These are phyloP conservation scores for Globisporangium orthogonon DNA, from an alignment of 352 stramenopile genomes.

Conservation along the genomic window DNA sequence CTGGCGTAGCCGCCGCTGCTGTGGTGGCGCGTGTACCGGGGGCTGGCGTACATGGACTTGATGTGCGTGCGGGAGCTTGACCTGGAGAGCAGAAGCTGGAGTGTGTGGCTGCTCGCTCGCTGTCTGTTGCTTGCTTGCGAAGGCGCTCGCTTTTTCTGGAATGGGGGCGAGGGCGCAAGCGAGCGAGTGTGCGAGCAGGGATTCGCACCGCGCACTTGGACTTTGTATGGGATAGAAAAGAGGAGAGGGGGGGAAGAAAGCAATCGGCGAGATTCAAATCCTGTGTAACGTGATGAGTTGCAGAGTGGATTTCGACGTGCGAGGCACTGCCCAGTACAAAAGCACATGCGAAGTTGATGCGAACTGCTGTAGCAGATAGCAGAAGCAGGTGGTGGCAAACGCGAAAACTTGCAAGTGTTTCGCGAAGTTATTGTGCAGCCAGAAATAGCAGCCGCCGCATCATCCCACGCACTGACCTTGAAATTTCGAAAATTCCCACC, in stretches of 20 bases:
- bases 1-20: conserved; percentile 6
- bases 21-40: conserved; percentile 9
- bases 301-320: neutral
- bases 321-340: neutral
- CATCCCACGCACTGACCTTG: no score
- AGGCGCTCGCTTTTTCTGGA: conserved; percentile 14
- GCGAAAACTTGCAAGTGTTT: neutral
- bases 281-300: neutral
- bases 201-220: neutral
- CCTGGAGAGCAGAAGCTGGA: no score
- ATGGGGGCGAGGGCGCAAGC: conserved; percentile 1
- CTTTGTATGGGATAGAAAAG: neutral
- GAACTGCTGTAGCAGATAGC: no score
- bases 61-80: no score
- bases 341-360: no score
- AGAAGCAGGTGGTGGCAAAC: no score
- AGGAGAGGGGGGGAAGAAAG: neutral
- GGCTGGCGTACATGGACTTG: conserved; percentile 11
- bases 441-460: neutral
- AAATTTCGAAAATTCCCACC: no score
- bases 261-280: neutral
- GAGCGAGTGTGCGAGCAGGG: neutral
- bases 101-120: neutral
- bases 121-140: conserved; percentile 1
- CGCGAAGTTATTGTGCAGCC: neutral